Percentiles rank a stretch among this genome's conserved stretches.
These are phyloP conservation scores for Zalaria sp. DNA, from an alignment of 2,329 filamentous ascomycete species.

Conservation along the genomic window DNA sequence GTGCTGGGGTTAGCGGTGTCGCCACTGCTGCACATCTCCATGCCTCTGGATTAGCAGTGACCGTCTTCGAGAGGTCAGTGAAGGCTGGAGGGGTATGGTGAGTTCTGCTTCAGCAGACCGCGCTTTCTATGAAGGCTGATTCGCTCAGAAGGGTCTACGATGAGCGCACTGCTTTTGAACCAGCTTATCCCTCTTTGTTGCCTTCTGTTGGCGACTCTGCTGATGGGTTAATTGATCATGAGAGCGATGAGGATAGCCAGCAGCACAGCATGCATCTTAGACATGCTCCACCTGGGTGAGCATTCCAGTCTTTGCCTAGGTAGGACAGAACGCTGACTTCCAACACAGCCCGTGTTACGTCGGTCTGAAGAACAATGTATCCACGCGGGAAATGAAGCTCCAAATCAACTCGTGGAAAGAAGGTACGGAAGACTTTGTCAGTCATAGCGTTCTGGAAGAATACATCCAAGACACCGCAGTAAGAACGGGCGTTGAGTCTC, in stretches of 20 bases:
- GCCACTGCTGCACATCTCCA: conserved; percentile 33
- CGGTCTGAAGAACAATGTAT: conserved; percentile 40
- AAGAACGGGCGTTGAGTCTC: conserved; percentile 33
- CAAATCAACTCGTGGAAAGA: conserved; percentile 41
- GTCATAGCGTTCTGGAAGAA: conserved; percentile 39
- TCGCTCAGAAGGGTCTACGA: conserved; percentile 32
- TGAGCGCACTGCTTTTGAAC: conserved; percentile 32
- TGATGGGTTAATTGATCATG: conserved; percentile 2
- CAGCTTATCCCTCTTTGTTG: conserved; percentile 27
- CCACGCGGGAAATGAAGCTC: conserved; percentile 35
- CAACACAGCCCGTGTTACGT: conserved; percentile 34
- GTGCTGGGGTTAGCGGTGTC: conserved; percentile 38
- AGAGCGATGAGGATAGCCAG: conserved; percentile 2
- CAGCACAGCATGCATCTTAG: conserved; percentile 7
- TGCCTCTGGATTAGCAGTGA: conserved; percentile 32
- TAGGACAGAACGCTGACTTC: background rate
- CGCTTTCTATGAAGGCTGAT: background rate
- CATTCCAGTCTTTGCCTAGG: conserved; percentile 1
- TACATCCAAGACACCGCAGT: conserved; percentile 48
- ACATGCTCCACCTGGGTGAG: conserved; percentile 38
- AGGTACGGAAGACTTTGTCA: conserved; percentile 45
- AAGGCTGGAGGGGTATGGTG: conserved; percentile 42
- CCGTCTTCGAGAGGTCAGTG: conserved; percentile 39
- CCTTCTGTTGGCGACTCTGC: conserved; percentile 23
- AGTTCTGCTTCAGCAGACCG: background rate